Evolutionary conservation across 2,329 filamentous ascomycete genomes (phyloP), one percentile per base, ranked within the genome.

Genomic region (Purpureocillium takamizusanense): DNA sequence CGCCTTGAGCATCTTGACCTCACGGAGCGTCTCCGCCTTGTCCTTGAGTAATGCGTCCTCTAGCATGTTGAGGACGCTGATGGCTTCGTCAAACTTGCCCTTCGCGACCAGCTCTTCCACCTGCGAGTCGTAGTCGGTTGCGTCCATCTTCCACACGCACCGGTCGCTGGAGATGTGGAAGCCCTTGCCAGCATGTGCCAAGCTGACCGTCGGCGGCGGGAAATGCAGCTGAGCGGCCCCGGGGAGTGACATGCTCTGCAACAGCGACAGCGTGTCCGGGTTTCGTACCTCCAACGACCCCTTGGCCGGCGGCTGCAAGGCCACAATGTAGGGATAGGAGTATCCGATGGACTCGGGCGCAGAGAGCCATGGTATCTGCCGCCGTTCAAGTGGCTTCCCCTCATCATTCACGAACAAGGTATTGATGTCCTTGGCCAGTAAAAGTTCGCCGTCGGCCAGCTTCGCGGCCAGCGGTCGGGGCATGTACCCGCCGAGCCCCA

Each of bases 351-450:
- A 83, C 51, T 95, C 89, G 2, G 92, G 94, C 1, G 90, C 86
- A 27, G 77, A 70, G 31, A 81, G 76, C 92, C 92, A 98, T 2
- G 88, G 88, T n/a, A 98, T 81, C 56, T 97, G 89, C 39, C 83
- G 74, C 60, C 86, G 86, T 33, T 89, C 83, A 27, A 94, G 57
- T 0, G 88, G 74, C 48, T 87, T 89, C 4, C 89, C 92, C 23
- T 87, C 74, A 10, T 83, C 76, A 41, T 92, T 83, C 47, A 95
- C 84, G 57, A 98, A 98, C 37, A 95, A 67, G 1, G 89, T 94
- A 57, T 95, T 94, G 52, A 95, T 87, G 51, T 98, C 92, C 59
- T 94, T 95, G n/a, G 90, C 87, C n/a, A 98, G 71, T 42, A 98
- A 65, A 56, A 97, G 77, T 61, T 95, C 78, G 4, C 86, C 85